A percentile compares a stretch with the other conserved stretches of the same genome.
Evolutionary conservation across 495 filamentous ascomycete genomes (phyloP).

Genomic region (Wilcoxina mikolae): DNA sequence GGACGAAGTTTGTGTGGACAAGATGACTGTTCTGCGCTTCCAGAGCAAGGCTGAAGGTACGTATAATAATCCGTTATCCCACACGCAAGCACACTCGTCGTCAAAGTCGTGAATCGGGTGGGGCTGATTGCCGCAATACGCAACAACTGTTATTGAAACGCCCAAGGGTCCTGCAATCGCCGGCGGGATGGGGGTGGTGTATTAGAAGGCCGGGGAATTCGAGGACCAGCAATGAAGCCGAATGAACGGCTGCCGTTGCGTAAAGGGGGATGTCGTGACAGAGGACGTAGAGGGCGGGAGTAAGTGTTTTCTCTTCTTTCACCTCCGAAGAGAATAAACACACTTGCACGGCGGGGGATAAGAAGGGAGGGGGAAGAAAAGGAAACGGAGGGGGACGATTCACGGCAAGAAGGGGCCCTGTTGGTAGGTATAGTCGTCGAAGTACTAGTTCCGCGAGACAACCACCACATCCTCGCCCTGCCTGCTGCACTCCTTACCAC

Average conservation of each 20-base stretch:
- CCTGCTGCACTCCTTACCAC: not conserved
- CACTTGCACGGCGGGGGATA: not conserved
- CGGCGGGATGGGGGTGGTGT: not conserved
- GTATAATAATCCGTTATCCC: not conserved
- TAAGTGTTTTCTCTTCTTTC: not conserved
- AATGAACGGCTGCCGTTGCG: not conserved
- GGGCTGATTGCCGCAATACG: no score
- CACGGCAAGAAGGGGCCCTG: constrained; percentile 1
- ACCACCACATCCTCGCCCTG: not conserved
- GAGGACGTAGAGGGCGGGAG: not conserved
- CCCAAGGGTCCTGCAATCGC: not conserved
- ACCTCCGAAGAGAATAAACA: not conserved
- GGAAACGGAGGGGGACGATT: not conserved
- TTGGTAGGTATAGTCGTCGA: not conserved
- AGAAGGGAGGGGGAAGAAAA: not conserved
- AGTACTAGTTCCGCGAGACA: not conserved
- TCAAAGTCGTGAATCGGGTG: not conserved
- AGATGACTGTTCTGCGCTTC: not conserved
- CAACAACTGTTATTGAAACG: no score
- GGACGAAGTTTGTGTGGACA: not conserved
- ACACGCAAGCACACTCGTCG: not conserved
- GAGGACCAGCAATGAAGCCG: not conserved
- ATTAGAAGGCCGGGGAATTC: not conserved
- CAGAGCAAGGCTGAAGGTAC: not conserved
- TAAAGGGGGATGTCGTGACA: not conserved